Base-by-base conservation (phyloP, 352 stramenopile species). In the Phytophthora meadii region DNA sequence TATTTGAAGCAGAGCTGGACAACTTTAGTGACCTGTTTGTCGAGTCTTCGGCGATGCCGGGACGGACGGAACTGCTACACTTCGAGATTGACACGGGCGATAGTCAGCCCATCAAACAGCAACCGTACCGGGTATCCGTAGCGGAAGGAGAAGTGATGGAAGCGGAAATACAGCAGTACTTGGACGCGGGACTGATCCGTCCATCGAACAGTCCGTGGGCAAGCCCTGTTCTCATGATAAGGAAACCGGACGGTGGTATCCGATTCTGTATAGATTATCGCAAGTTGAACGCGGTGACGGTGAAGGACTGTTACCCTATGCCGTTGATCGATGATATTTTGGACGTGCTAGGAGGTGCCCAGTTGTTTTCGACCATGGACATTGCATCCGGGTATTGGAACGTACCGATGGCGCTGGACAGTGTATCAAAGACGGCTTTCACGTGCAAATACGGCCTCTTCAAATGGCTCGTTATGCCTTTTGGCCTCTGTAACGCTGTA, bases 231-330 rank as follows among this genome's bases (percentile, higher is more conserved):
- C 36, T 68, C 0, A 68, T 68, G 51, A 63, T 68, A 5, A 12
- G 50, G 0, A 67, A 67, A 1, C 59, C 50, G 0, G 49, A 61
- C 3, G 59, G 59, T 2, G 44, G 60, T 0, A 63, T 68, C 7
- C 44, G 51, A 0, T 67, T 61, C 4, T 61, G 59, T 1, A 61
- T 67, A 10, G 59, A 61, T 25, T 67, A 67, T 5, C 25, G 60
- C 0, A 15, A 11, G 2, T 9, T 68, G 11, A 58, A 59, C 10
- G 39, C 57, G 1, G 39, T 58, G 0, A 59, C 57, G 2, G 30
- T 65, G 2, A 65, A 65, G 14, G 39, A 65, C 2, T 54, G 44
- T 12, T 62, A 54, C 11, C 54, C 42, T 12, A 42, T 59, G 52
- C 39, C 39, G 1, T 15, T 59, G 0, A 49, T 50, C 7, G 22